Conservation (phyloP, 192 early-diverging fungal genomes). For the Phlyctochytrium bullatum region DNA sequence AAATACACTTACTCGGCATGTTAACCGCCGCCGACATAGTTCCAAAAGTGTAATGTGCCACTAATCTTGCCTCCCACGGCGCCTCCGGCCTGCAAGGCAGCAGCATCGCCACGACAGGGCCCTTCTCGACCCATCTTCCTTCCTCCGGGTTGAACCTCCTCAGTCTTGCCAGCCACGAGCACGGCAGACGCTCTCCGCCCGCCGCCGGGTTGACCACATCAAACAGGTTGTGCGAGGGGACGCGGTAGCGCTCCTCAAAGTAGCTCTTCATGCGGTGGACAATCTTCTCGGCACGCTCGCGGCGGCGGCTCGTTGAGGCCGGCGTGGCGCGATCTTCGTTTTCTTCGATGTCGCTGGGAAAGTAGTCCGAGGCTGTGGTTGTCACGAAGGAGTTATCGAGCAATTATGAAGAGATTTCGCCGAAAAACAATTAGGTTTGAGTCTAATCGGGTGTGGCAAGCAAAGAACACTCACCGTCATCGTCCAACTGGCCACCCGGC, state of each 20-base stretch:
- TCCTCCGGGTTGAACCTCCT: neutral
- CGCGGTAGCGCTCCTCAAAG: neutral
- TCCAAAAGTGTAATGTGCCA: conserved; percentile 23
- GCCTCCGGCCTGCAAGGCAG: conserved; percentile 12
- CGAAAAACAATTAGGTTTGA: no score
- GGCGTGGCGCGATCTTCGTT: neutral
- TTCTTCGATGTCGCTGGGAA: neutral
- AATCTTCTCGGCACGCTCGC: neutral
- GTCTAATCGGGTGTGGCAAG: no score
- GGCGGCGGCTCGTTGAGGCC: neutral
- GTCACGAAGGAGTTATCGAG: no score
- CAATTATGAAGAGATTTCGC: no score
- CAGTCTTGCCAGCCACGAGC: neutral
- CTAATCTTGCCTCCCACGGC: conserved; percentile 11
- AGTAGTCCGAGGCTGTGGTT: conserved; percentile 4
- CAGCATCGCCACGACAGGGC: conserved; percentile 17
- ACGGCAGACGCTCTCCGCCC: neutral
- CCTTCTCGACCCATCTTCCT: conserved; percentile 13
- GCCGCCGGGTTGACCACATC: neutral
- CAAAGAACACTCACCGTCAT: no score
- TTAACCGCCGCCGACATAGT: conserved; percentile 14
- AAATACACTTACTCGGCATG: conserved; percentile 13
- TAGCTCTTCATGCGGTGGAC: neutral
- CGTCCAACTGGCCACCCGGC: no score
- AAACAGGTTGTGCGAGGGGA: conserved; percentile 2